Percentiles rank a stretch among this genome's conserved stretches.
These are phyloP conservation scores for Angophora floribunda DNA, from an alignment of 345 rosid genomes.

Conservation along the genomic window DNA sequence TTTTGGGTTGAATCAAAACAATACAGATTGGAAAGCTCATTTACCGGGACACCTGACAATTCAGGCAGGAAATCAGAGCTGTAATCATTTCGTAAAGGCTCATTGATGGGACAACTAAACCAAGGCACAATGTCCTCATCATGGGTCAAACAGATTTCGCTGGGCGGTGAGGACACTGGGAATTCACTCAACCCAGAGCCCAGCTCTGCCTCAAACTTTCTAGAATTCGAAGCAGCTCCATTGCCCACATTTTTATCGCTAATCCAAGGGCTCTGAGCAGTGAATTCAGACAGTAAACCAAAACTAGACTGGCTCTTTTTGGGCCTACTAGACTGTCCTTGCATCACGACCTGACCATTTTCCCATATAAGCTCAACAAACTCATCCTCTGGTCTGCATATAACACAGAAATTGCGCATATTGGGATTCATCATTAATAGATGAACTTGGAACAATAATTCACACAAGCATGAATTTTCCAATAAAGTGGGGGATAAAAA, in stretches of 20 bases:
- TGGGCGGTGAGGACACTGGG: constrained; percentile 34
- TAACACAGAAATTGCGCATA: neutral
- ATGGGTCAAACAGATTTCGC: constrained; percentile 39
- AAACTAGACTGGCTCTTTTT: constrained; percentile 21
- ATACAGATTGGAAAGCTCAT: constrained; percentile 26
- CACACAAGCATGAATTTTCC: neutral
- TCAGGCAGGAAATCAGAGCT: constrained; percentile 50
- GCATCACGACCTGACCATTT: constrained; percentile 62
- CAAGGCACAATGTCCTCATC: constrained; percentile 68
- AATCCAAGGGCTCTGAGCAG: neutral
- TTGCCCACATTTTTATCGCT: constrained; percentile 15
- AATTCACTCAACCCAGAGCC: constrained; percentile 33
- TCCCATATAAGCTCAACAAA: constrained; percentile 66
- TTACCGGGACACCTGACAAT: constrained; percentile 46
- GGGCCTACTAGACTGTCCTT: constrained; percentile 46
- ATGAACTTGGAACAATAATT: neutral
- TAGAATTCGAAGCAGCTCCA: constrained; percentile 12
- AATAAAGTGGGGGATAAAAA: neutral
- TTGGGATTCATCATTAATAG: neutral
- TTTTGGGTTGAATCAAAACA: constrained; percentile 23
- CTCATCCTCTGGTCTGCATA: constrained; percentile 59
- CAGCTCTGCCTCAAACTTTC: constrained; percentile 9
- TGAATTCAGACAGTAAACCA: constrained; percentile 5
- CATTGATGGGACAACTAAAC: constrained; percentile 48
- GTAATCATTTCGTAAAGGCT: constrained; percentile 30